Evolutionary conservation across 495 filamentous ascomycete species (phyloP).

Genomic region (Copromyces sp.): DNA sequence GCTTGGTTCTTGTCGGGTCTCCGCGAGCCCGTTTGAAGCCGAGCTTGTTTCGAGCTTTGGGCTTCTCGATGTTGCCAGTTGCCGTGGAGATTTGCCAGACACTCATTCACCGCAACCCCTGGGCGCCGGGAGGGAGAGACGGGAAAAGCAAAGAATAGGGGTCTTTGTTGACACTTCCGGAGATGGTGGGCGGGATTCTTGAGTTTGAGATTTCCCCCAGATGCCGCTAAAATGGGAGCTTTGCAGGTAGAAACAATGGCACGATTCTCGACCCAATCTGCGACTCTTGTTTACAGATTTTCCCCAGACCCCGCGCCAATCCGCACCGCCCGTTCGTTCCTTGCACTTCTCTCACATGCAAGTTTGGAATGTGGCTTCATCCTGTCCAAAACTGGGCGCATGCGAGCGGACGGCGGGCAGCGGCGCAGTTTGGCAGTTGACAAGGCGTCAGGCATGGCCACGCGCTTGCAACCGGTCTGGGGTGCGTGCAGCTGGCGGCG

Average conservation of each 20-base stretch:
- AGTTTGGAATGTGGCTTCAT: background rate
- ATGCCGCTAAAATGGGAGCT: background rate
- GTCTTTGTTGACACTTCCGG: background rate
- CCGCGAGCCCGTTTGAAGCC: background rate
- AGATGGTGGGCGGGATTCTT: background rate
- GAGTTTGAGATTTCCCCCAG: background rate
- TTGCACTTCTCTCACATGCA: background rate
- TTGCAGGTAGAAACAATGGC: background rate
- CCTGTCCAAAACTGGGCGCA: background rate
- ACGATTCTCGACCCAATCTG: background rate
- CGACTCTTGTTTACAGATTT: background rate
- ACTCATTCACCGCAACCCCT: background rate
- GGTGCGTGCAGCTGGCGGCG: background rate
- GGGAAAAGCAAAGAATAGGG: background rate
- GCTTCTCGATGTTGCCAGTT: background rate
- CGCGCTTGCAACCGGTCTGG: background rate
- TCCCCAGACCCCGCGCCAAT: background rate
- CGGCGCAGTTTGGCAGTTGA: background rate
- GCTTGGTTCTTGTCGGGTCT: background rate
- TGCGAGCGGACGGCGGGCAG: background rate
- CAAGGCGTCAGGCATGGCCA: background rate
- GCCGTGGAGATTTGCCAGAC: background rate
- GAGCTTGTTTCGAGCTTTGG: background rate
- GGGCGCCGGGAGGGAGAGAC: background rate
- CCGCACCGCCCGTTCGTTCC: background rate